A percentile compares a stretch with the other conserved stretches of the same genome.
Evolutionary conservation across 2,329 filamentous ascomycete genomes (phyloP).

Genomic region (Xylaria sp.): DNA sequence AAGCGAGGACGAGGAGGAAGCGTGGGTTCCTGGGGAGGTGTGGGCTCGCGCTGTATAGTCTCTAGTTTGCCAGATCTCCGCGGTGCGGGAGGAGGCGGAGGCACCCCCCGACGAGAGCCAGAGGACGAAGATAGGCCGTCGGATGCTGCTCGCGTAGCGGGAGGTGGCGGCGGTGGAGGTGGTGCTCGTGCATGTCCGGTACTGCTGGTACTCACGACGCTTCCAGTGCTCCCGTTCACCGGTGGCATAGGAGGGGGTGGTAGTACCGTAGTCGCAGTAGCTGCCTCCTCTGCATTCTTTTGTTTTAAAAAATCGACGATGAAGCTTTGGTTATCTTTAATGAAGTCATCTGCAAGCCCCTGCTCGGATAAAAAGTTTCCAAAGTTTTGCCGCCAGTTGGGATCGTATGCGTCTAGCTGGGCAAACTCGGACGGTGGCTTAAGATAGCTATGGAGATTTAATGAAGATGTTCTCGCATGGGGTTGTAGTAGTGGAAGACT

Average conservation of each 20-base stretch:
- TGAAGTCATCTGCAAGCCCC: slow-evolving; percentile 73
- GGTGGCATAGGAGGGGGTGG: slow-evolving; percentile 52
- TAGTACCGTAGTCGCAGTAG: slow-evolving; percentile 52
- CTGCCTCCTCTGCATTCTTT: slow-evolving; percentile 58
- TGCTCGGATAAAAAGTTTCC: slow-evolving; percentile 71
- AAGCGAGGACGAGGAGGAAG: slow-evolving; percentile 79
- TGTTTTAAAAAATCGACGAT: slow-evolving; percentile 72
- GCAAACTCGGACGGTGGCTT: slow-evolving; percentile 66
- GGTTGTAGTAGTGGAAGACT: slow-evolving; percentile 51
- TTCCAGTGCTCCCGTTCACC: slow-evolving; percentile 49
- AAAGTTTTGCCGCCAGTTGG: slow-evolving; percentile 72
- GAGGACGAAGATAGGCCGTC: slow-evolving; percentile 51
- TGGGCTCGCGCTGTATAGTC: slow-evolving; percentile 53
- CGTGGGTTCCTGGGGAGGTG: slow-evolving; percentile 75
- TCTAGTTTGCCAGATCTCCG: slow-evolving; percentile 67
- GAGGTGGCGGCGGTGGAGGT: slow-evolving; percentile 51
- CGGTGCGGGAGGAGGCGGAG: slow-evolving; percentile 68
- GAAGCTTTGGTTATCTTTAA: slow-evolving; percentile 74
- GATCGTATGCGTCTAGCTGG: slow-evolving; percentile 71
- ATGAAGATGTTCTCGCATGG: slow-evolving; percentile 53
- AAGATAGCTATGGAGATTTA: slow-evolving; percentile 57
- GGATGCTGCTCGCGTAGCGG: slow-evolving; percentile 43
- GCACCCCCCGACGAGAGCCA: slow-evolving; percentile 55
- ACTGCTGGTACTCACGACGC: slow-evolving; percentile 39
- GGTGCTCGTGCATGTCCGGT: slow-evolving; percentile 53